Percentiles rank a stretch among this genome's conserved stretches.
Evolutionary conservation across 75 land plant genomes (phyloP).

Genomic region (Sequoiadendron giganteum): DNA sequence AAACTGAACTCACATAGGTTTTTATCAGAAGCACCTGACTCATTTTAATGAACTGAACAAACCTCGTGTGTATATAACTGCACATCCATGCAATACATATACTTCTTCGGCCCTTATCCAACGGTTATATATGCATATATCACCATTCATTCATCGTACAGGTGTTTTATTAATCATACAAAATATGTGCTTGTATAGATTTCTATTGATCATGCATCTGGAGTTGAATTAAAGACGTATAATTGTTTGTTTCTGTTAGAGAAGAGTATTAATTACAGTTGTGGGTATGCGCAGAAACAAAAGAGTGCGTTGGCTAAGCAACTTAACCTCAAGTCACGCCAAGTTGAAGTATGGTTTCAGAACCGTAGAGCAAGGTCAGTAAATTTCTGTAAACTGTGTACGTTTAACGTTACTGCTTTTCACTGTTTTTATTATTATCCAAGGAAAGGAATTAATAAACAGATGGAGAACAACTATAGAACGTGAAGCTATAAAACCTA

Average conservation of each 20-base stretch:
- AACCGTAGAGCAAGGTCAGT: constrained; percentile 48
- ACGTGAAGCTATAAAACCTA: too few species aligned
- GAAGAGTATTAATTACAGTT: not conserved
- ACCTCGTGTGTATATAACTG: not conserved
- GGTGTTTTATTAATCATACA: too few species aligned
- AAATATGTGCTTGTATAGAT: not conserved
- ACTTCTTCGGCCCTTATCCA: not conserved
- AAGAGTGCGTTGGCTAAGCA: constrained; percentile 39
- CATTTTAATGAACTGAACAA: not conserved
- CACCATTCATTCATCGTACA: too few species aligned
- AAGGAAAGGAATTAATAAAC: too few species aligned
- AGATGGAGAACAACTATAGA: not conserved
- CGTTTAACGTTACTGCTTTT: too few species aligned
- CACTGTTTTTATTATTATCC: too few species aligned
- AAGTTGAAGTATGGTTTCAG: constrained; percentile 53
- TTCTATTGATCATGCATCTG: not conserved
- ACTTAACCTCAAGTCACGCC: constrained; percentile 33
- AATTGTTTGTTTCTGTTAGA: not conserved
- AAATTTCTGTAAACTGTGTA: not conserved
- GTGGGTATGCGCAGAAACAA: constrained; percentile 32
- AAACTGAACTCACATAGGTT: too few species aligned
- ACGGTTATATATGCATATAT: too few species aligned
- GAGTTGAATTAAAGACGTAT: not conserved
- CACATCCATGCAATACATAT: not conserved
- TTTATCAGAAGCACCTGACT: too few species aligned